phyloP scores from a whole-genome alignment of 2,329 filamentous ascomycete genomes.

The Diaporthe humulicola region DNA sequence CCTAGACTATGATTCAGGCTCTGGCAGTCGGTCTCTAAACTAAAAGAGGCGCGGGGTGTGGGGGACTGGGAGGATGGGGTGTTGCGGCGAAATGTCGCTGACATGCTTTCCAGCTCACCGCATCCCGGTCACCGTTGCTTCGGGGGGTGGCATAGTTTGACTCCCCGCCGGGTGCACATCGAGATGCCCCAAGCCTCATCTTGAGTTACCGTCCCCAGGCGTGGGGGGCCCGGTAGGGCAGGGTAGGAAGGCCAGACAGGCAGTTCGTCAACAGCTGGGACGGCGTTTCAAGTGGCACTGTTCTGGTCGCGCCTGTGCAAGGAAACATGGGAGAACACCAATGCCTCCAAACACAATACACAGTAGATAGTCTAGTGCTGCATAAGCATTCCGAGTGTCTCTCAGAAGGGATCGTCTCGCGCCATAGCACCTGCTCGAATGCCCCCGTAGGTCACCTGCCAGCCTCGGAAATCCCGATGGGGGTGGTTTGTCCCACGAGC shows the following conservation, averaged over 20 bases:
- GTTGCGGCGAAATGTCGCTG: background rate
- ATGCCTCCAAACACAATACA: background rate
- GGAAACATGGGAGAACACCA: background rate
- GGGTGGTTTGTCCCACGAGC: background rate
- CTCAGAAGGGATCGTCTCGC: background rate
- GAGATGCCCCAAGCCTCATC: constrained; percentile 19
- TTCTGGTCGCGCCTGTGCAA: constrained; percentile 4
- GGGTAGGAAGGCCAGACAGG: background rate
- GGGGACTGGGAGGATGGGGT: background rate
- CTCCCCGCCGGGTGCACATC: constrained; percentile 1
- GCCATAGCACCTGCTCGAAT: background rate
- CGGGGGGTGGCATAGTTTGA: background rate
- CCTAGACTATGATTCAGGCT: constrained; percentile 28
- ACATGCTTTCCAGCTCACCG: background rate
- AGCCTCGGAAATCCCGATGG: constrained; percentile 25
- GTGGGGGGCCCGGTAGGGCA: constrained; percentile 12
- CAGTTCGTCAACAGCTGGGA: constrained; percentile 1
- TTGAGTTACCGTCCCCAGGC: background rate
- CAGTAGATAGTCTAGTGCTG: background rate
- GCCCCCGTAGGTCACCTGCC: background rate
- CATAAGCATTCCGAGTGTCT: background rate
- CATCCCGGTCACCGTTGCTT: background rate
- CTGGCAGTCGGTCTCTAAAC: background rate
- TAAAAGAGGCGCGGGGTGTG: constrained; percentile 14
- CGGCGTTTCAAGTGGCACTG: constrained; percentile 18